Evolutionary conservation across 2,329 filamentous ascomycete genomes (phyloP), one percentile per base, ranked within the genome.

Genomic region (Xylaria sp.): DNA sequence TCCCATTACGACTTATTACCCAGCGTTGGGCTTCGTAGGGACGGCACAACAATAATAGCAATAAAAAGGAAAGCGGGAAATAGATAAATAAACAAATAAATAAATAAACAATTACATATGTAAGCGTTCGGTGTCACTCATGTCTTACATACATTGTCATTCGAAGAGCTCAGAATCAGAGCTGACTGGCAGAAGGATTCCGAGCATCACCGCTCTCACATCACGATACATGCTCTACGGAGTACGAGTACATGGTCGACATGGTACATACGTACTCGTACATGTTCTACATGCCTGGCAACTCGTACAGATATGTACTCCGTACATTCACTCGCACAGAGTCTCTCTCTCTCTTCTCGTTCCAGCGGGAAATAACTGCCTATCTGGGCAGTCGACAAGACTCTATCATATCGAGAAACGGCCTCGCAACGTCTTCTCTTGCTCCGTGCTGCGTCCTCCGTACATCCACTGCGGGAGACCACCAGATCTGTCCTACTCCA

Each of bases 401-500:
- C 1, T 16, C 23, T 13, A 35, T 51, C 49, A 51, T 35, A 23
- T 51, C 49, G 49, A 51, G 34, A 16, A 51, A 51, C 49, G 49
- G 49, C 30, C 49, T n/a, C 23, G 49, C 13, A 51, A 51, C 42
- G 42, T 46, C 42, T 46, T 46, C 42, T 46, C 10, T 7, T 42
- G 37, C 37, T 42, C 37, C 9, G 37, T 42, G 13, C 23, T 30
- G 23, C 23, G 23, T 30, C 23, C 42, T 13, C 10, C 13, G 42
- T 46, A 46, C 42, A 46, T 46, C 9, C 42, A n/a, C 37, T 42
- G 13, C 37, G 55, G 46, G 48, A 52, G 39, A 19, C 58, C 55
- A 60, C 52, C 52, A 64, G 54, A 62, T 65, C 60, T 63, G 60
- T 59, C 50, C 54, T 13, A 61, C 62, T 57, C 60, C 52, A 64